Base-by-base conservation (phyloP, 1,284 basidiomycete genomes). In the Retiboletus fuscus region DNA sequence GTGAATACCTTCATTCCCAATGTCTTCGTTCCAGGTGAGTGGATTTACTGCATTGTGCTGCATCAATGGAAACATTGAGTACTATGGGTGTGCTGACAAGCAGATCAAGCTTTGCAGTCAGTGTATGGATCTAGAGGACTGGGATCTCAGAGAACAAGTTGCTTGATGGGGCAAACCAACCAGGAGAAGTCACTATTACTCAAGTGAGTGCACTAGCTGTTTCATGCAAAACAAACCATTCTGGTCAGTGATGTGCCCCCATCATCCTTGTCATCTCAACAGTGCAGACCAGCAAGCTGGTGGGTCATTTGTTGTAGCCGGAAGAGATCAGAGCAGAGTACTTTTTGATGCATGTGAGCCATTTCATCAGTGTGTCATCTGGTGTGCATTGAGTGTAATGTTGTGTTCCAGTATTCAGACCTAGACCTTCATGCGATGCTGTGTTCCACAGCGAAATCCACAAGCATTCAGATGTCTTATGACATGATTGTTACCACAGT, bases 241-340 rank as follows among this genome's bases (percentile, higher is more conserved):
- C 13, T 55, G 47, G n/a, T 47, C 7, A 26, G 60, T 73, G 30
- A 62, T 18, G 55, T n/a, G 67, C 39, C 30, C 39, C 7, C 30
- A 26, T 53, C 51, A 18, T 26, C 5, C 4, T 24, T 12, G 18
- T 55, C n/a, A 16, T 47, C 62, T 69, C 61, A 34, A 58, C 74
- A 88, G 87, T 87, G 72, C 80, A 83, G 53, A 84, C 83, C 4
- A 84, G 83, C 30, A 80, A 87, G 43, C 67, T 81, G 39, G 68
- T 86, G 26, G 88, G 88, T 15, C 80, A 82, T 64, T 72, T 86
- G 8, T 82, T 85, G 66, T 89, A 87, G 86, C 71, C 72, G 72
- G 75, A 83, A 57, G 87, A 88, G 69, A 84, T 85, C 3, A 87
- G 87, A 8, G 86, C 84, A 1, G 84, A 86, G 30, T 88, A 87